Evolutionary conservation across 495 filamentous ascomycete genomes (phyloP).

Genomic region (Thozetella sp.): DNA sequence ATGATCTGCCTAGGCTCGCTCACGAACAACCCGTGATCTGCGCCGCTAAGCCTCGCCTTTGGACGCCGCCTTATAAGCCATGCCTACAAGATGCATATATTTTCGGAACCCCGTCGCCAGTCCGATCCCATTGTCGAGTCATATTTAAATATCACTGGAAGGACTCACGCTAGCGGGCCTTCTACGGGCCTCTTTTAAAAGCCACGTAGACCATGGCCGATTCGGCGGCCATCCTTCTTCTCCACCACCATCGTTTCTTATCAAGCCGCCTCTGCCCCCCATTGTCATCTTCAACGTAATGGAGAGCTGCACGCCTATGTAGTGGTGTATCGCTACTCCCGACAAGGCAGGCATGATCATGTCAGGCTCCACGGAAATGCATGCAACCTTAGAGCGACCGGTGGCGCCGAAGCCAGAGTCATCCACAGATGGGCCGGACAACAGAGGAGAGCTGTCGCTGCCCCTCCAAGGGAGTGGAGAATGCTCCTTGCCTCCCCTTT

Average conservation of each 20-base stretch:
- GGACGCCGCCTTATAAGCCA: not conserved
- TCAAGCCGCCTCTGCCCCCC: not conserved
- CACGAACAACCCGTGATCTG: not conserved
- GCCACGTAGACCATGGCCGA: not conserved
- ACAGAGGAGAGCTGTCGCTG: not conserved
- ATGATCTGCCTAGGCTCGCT: too few species aligned
- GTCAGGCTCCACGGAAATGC: not conserved
- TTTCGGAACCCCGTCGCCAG: not conserved
- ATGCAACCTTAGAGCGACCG: not conserved
- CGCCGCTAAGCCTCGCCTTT: not conserved
- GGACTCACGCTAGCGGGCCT: not conserved
- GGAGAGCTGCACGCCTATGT: not conserved
- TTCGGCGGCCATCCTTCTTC: not conserved
- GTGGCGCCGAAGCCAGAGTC: not conserved
- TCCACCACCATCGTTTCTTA: not conserved
- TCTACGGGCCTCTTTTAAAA: not conserved
- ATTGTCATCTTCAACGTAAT: not conserved
- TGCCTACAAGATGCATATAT: not conserved
- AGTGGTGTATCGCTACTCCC: not conserved
- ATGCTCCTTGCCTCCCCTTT: not conserved
- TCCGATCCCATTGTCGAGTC: not conserved
- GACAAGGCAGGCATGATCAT: too few species aligned
- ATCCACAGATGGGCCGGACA: not conserved
- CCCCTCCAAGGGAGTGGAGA: not conserved
- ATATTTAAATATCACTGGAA: not conserved